A percentile compares a stretch with the other conserved stretches of the same genome.
Conservation (phyloP, 202 grass and related monocot genomes). For the Zoysia matrella region DNA sequence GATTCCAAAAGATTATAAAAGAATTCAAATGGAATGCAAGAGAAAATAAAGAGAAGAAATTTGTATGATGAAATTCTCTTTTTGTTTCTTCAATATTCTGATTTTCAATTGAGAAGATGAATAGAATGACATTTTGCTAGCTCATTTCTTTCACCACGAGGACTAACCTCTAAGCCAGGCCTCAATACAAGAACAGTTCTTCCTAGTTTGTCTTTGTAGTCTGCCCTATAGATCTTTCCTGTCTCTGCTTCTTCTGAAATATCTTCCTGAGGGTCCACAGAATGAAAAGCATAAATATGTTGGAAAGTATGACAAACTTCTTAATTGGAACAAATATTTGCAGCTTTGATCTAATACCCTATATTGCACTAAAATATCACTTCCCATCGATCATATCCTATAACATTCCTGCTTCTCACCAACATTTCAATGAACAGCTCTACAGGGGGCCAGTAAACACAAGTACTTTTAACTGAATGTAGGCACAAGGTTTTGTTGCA, state of each 20-base stretch:
- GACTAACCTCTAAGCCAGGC: conserved; percentile 71
- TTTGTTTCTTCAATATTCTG: conserved; percentile 12
- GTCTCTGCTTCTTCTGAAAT: conserved; percentile 72
- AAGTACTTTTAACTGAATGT: too few species aligned
- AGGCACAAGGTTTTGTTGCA: background rate
- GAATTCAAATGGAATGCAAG: too few species aligned
- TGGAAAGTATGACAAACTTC: conserved; percentile 33
- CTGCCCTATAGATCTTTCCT: conserved; percentile 81
- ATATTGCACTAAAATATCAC: background rate
- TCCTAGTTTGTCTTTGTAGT: conserved; percentile 78
- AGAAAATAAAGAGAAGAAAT: background rate
- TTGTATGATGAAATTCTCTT: background rate
- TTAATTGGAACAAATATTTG: background rate
- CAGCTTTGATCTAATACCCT: background rate
- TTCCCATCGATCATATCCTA: background rate
- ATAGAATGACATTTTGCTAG: background rate
- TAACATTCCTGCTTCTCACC: too few species aligned
- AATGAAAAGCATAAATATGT: conserved; percentile 11
- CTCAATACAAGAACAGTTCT: conserved; percentile 87
- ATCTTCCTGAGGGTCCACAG: conserved; percentile 60
- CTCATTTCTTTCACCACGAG: background rate
- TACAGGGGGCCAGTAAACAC: too few species aligned
- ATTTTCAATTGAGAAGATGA: background rate
- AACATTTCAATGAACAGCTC: too few species aligned
- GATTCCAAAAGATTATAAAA: background rate